phyloP scores from a whole-genome alignment of 108 stramenopile genomes.

The Cyclotella baltica region DNA sequence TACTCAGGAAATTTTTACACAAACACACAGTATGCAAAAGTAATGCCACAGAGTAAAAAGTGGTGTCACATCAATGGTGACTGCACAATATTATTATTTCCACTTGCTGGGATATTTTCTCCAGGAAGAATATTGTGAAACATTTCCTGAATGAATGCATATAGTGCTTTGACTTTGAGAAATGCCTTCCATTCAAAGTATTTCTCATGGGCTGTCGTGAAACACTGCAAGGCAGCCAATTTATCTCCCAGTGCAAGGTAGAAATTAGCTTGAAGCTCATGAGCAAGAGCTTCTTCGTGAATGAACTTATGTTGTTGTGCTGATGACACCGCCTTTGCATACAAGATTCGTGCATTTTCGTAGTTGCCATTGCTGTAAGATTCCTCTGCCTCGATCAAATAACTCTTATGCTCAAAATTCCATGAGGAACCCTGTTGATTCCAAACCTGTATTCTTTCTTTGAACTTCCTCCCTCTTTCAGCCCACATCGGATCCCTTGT shows the following conservation, averaged over 20 bases:
- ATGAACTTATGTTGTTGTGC: constrained; percentile 23
- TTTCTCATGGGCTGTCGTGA: constrained; percentile 14
- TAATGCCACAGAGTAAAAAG: too few relatives aligned
- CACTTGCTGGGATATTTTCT: too few relatives aligned
- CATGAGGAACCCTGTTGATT: constrained; percentile 16
- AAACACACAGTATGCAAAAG: too few relatives aligned
- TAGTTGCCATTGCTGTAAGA: constrained; percentile 5
- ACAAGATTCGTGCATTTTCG: constrained; percentile 10
- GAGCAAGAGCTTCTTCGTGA: constrained; percentile 33
- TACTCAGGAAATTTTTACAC: too few relatives aligned
- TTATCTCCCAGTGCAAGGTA: constrained; percentile 17
- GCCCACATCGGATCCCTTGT: constrained; percentile 1
- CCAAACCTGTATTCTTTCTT: constrained; percentile 10
- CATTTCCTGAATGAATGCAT: neutral
- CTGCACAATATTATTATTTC: too few relatives aligned
- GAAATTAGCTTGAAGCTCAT: constrained; percentile 28
- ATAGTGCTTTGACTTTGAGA: constrained; percentile 12
- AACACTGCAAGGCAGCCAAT: constrained; percentile 1
- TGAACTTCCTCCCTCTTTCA: constrained; percentile 6
- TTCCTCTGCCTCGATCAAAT: constrained; percentile 26
- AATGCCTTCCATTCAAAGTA: constrained; percentile 27
- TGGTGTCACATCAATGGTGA: too few relatives aligned
- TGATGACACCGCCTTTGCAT: constrained; percentile 19
- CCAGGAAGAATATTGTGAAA: too few relatives aligned
- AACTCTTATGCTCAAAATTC: constrained; percentile 34